A percentile compares a stretch with the other conserved stretches of the same genome.
These are phyloP conservation scores for Entomortierella beljakovae DNA, from an alignment of 192 early-diverging fungal genomes.

Conservation along the genomic window DNA sequence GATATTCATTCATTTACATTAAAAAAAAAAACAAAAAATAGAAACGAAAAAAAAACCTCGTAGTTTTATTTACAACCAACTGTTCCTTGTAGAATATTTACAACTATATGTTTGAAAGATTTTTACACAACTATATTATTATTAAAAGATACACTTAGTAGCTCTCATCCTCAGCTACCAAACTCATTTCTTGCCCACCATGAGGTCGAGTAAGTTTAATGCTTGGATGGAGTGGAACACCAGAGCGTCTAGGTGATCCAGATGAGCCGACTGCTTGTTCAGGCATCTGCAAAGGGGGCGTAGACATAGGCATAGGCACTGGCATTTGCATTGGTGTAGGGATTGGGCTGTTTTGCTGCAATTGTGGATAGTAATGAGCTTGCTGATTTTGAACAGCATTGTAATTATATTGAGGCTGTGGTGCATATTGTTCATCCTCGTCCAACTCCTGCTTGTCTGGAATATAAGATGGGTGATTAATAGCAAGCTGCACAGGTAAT, in stretches of 20 bases:
- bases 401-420: not conserved
- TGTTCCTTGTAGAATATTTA: constrained; percentile 1
- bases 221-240: constrained; percentile 6
- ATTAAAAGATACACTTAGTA: not conserved
- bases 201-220: constrained; percentile 18
- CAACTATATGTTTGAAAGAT: not conserved
- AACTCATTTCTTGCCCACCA: constrained; percentile 20
- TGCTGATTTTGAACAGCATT: not conserved
- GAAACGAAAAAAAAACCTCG: constrained; percentile 1
- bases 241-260: not conserved
- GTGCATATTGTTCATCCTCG: constrained; percentile 29
- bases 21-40: too few relatives aligned
- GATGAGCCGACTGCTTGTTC: not conserved
- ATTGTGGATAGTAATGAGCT: constrained; percentile 10
- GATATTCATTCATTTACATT: too few relatives aligned
- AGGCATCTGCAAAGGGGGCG: not conserved
- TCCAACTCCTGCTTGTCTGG: constrained; percentile 48
- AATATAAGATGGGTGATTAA: constrained; percentile 8
- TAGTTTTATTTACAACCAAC: not conserved
- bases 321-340: constrained; percentile 12
- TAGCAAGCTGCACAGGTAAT: not conserved
- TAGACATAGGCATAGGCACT: constrained; percentile 26
- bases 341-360: constrained; percentile 13
- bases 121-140: too few relatives aligned
- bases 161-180: not conserved